Base-by-base conservation (phyloP, 179 eudicot species). In the Silene vulgaris region DNA sequence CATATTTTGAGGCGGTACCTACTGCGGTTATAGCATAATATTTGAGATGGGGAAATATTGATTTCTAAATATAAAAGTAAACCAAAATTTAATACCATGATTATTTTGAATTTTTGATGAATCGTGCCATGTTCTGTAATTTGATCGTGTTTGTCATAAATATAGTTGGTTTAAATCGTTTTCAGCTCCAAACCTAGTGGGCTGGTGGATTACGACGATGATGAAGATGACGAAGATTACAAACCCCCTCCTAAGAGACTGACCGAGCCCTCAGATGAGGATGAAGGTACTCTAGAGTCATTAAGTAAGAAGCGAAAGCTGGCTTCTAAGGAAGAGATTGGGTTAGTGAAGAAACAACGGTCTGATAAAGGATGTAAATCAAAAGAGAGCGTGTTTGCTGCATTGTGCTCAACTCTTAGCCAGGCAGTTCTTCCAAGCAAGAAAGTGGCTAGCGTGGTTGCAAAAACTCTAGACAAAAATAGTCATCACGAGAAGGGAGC, bases 191-290 rank as follows among this genome's bases (percentile, higher is more conserved):
- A 84, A 76, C 76, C 90, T 70, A 87, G 93, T 81, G 92, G 93
- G 17, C 87, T 93, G 45, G 98, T 93, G 88, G 97, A 96, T 81
- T 91, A 96, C 81, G 99, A 86, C 50, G 93, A 90, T 69, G 97
- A 96, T 59, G 99, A 93, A 72, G 97, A 93, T 67, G 97, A 92
- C 78, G 96, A 90, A 80, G 90, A 88, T 74, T 93, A 91, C 86
- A 88, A 82, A 81, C 97, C 98, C 54, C 99, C 99, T 57, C 99
- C 91, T 26, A 83, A 82, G 79, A 88, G 84, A 71, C 85, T 79
- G 50, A 74, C 87, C 17, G 92, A 84, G 57, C 59, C 61, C 65
- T 80, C 88, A 74, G 91, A 88, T 77, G 92, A 70, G 40, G 92
- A 91, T 40, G 97, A 88, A 65, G 91, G 83, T 73, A 69, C 74